Evolutionary conservation across 1,284 basidiomycete genomes (phyloP).

Genomic region (Dichomitus squalens): DNA sequence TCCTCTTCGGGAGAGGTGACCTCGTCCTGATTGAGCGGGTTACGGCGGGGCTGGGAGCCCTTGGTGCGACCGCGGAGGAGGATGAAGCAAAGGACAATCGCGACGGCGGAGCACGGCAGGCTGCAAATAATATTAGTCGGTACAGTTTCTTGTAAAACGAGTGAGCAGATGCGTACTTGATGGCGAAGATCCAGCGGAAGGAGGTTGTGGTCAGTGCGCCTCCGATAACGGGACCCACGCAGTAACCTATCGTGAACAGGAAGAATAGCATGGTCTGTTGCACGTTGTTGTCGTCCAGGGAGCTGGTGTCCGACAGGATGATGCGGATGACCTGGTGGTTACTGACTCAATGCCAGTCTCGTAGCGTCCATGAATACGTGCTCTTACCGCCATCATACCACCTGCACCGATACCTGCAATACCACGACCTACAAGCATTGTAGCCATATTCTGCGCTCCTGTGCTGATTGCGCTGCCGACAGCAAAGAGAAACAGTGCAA

Average conservation of each 20-base stretch:
- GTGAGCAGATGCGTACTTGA: conserved; percentile 41
- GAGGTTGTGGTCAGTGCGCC: conserved; percentile 42
- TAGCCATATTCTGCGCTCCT: conserved; percentile 42
- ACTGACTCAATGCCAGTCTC: not conserved
- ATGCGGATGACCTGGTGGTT: conserved; percentile 42
- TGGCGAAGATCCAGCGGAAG: conserved; percentile 58
- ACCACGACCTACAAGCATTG: conserved; percentile 47
- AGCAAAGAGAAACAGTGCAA: conserved; percentile 46
- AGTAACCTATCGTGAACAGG: conserved; percentile 47
- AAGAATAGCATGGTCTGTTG: conserved; percentile 45
- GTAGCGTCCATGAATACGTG: not conserved
- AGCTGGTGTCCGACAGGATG: conserved; percentile 46
- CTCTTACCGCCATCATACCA: conserved; percentile 45
- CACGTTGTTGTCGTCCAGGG: conserved; percentile 45
- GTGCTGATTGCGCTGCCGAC: conserved; percentile 50
- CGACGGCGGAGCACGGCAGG: conserved; percentile 33
- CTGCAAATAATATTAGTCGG: conserved; percentile 26
- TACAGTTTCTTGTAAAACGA: not conserved
- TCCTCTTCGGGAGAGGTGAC: conserved; percentile 9
- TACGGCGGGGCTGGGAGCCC: conserved; percentile 25
- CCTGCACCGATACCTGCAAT: conserved; percentile 51
- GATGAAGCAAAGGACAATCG: conserved; percentile 43
- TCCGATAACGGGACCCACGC: conserved; percentile 48
- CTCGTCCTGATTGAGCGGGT: conserved; percentile 12
- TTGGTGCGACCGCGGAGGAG: conserved; percentile 41